Evolutionary conservation across 2,329 filamentous ascomycete genomes (phyloP).

Genomic region (Paecilomyces sp.): DNA sequence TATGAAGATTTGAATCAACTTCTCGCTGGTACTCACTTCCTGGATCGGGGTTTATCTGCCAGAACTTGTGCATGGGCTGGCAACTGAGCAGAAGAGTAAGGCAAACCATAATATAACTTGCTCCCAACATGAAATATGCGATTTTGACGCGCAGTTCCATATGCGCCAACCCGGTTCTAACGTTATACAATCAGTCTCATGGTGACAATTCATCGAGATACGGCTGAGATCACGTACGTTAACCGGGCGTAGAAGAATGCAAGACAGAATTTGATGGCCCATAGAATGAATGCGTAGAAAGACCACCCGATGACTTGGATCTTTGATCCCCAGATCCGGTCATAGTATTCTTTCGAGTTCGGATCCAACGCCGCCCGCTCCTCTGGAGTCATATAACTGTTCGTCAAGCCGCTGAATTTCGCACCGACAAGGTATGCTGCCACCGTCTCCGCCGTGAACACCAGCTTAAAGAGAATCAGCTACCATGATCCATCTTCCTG

Average conservation of each 20-base stretch:
- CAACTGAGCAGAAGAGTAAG: slow-evolving; percentile 47
- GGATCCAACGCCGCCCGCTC: slow-evolving; percentile 40
- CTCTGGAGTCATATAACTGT: slow-evolving; percentile 48
- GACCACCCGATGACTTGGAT: slow-evolving; percentile 48
- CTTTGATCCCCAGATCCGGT: slow-evolving; percentile 45
- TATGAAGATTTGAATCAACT: background rate
- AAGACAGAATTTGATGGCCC: slow-evolving; percentile 47
- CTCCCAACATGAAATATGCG: slow-evolving; percentile 42
- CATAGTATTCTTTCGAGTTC: slow-evolving; percentile 36
- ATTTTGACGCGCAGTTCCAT: slow-evolving; percentile 40
- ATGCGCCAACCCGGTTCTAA: slow-evolving; percentile 29
- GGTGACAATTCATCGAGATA: background rate
- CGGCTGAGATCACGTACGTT: slow-evolving; percentile 24
- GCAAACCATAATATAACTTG: slow-evolving; percentile 42
- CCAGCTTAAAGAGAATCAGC: slow-evolving; percentile 23
- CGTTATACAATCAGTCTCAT: background rate
- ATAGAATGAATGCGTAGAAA: slow-evolving; percentile 46
- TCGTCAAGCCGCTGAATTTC: slow-evolving; percentile 44
- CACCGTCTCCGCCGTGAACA: slow-evolving; percentile 43
- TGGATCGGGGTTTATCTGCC: slow-evolving; percentile 53
- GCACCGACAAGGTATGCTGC: slow-evolving; percentile 43
- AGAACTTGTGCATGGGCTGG: slow-evolving; percentile 46
- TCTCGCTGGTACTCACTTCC: slow-evolving; percentile 37
- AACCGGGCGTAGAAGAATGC: slow-evolving; percentile 49
- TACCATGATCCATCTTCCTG: background rate